Percentiles rank a stretch among this genome's conserved stretches.
Conservation (phyloP, 2,329 filamentous ascomycete genomes). For the Verticillium dahliae region DNA sequence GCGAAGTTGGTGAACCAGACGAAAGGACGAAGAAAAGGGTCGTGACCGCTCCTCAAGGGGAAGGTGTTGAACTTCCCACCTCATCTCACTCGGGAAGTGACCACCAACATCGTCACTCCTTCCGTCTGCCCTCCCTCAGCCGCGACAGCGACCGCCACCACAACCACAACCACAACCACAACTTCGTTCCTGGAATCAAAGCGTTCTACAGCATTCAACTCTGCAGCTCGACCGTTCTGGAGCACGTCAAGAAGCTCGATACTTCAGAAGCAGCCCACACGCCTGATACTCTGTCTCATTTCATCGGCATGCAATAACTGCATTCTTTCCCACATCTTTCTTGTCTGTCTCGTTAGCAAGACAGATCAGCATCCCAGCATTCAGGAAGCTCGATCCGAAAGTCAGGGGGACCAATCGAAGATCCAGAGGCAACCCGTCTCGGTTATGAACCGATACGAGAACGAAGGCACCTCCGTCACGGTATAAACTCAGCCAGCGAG, state of each 20-base stretch:
- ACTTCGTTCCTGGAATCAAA: no score
- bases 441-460: neutral
- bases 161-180: neutral
- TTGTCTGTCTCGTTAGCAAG: neutral
- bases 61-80: neutral
- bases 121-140: neutral
- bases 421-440: neutral
- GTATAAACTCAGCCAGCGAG: neutral
- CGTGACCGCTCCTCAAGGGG: neutral
- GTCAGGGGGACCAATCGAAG: neutral
- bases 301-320: neutral
- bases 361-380: neutral
- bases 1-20: neutral
- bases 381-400: neutral
- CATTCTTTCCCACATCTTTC: neutral
- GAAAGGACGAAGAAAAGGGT: neutral
- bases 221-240: neutral
- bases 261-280: neutral
- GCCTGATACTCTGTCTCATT: neutral
- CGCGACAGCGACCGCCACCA: no score
- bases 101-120: neutral
- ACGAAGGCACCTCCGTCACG: neutral
- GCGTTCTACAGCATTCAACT: no score
- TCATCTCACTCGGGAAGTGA: neutral
- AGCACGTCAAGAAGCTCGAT: no score